Percentiles rank a stretch among this genome's conserved stretches.
phyloP scores from a whole-genome alignment of 805 yeast species.

The Zygoascus ofunaensis region DNA sequence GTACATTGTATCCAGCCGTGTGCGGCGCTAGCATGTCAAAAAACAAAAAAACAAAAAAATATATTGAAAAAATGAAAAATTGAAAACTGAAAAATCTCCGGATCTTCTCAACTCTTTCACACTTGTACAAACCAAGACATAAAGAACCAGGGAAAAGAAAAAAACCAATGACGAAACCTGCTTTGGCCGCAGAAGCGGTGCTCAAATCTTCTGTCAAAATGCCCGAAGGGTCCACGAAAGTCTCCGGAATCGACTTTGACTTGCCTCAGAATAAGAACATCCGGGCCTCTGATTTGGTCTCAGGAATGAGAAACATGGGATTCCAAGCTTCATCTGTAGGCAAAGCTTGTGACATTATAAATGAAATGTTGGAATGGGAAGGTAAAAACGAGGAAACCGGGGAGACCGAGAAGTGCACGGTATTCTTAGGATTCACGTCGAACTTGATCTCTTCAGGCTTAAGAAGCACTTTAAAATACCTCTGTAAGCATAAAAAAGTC shows the following conservation, averaged over 20 bases:
- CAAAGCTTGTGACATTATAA: constrained; percentile 83
- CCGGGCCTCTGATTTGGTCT: constrained; percentile 68
- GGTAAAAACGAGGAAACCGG: constrained; percentile 59
- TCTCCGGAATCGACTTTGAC: constrained; percentile 84
- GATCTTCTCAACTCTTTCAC: background rate
- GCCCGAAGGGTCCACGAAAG: constrained; percentile 69
- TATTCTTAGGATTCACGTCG: constrained; percentile 93
- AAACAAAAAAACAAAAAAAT: too few species aligned
- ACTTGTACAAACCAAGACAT: background rate
- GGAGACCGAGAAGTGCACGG: constrained; percentile 65
- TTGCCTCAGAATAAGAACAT: constrained; percentile 65
- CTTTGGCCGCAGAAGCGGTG: constrained; percentile 82
- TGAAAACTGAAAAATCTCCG: too few species aligned
- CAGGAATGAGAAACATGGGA: constrained; percentile 89
- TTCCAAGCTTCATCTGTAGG: constrained; percentile 88
- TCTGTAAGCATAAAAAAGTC: constrained; percentile 90
- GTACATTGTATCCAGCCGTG: too few species aligned
- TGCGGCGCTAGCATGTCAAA: too few species aligned
- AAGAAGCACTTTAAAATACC: constrained; percentile 78
- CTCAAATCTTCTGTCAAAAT: constrained; percentile 78
- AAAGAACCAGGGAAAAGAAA: too few species aligned
- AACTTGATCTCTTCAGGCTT: constrained; percentile 91
- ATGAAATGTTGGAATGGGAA: constrained; percentile 89
- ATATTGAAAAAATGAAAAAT: too few species aligned
- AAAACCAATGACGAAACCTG: constrained; percentile 40